Percentiles rank a stretch among this genome's conserved stretches.
Evolutionary conservation across 192 early-diverging fungal genomes (phyloP).

Genomic region (Backusella tuberculispora): DNA sequence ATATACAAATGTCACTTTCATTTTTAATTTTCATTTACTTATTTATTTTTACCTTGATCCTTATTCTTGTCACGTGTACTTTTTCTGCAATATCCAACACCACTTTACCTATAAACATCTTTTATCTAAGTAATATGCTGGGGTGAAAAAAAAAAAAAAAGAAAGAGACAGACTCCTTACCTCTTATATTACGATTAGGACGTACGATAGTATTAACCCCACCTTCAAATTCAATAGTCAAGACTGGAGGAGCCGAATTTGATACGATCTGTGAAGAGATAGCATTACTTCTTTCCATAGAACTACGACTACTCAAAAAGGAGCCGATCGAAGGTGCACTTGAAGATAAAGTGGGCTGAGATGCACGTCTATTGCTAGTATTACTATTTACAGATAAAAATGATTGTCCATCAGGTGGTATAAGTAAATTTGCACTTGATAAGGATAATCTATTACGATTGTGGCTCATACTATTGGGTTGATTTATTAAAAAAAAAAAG

Average conservation of each 20-base stretch:
- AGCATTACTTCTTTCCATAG: too few relatives aligned
- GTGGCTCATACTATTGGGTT: neutral
- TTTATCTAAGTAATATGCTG: neutral
- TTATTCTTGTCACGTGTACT: conserved; percentile 38
- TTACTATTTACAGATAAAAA: neutral
- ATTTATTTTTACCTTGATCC: conserved; percentile 38
- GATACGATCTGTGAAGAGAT: neutral
- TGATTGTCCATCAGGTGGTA: neutral
- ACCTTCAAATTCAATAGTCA: conserved; percentile 42
- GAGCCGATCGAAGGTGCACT: conserved; percentile 25
- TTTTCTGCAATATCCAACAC: conserved; percentile 33
- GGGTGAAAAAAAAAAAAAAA: neutral
- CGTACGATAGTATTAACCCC: conserved; percentile 42
- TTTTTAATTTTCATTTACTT: too few relatives aligned
- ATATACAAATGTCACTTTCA: neutral
- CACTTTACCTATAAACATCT: conserved; percentile 32
- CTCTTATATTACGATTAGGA: conserved; percentile 42
- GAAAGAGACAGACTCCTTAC: neutral
- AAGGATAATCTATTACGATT: conserved; percentile 4
- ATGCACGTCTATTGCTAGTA: neutral
- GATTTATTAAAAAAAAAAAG: too few relatives aligned
- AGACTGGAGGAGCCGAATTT: neutral
- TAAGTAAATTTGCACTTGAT: conserved; percentile 4
- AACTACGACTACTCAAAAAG: neutral
- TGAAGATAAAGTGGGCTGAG: conserved; percentile 12